phyloP scores from a whole-genome alignment of 352 stramenopile genomes.

The Phytophthora sp. region DNA sequence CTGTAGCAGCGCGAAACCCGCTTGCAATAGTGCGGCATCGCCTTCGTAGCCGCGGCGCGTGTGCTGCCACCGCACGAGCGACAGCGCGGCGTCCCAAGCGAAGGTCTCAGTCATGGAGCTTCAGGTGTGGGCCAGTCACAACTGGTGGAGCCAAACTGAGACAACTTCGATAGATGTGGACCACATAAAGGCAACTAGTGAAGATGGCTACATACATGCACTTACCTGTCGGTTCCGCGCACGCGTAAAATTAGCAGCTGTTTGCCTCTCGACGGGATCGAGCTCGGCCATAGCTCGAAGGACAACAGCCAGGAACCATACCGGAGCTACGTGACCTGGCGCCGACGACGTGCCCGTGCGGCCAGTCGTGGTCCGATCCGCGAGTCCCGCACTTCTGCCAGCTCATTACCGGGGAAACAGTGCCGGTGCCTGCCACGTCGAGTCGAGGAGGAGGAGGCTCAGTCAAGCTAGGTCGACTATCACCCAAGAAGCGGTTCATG shows the following conservation, averaged over 20 bases:
- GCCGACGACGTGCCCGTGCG: conserved; percentile 55
- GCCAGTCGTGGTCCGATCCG: conserved; percentile 69
- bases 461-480: not conserved
- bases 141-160: conserved; percentile 6
- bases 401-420: conserved; percentile 45
- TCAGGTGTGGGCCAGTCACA: conserved; percentile 23
- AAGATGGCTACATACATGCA: conserved; percentile 18
- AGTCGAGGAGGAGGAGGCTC: conserved; percentile 14
- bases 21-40: conserved; percentile 49
- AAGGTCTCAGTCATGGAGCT: conserved; percentile 26
- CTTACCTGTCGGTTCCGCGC: no score
- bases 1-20: conserved; percentile 44
- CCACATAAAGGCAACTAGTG: conserved; percentile 22
- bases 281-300: not conserved
- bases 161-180: conserved; percentile 2
- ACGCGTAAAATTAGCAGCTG: conserved; percentile 19
- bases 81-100: conserved; percentile 53
- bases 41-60: conserved; percentile 60
- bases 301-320: conserved; percentile 17
- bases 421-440: conserved; percentile 7
- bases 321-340: conserved; percentile 7
- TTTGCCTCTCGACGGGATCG: not conserved
- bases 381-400: conserved; percentile 73
- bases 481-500: conserved; percentile 10
- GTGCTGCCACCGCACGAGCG: conserved; percentile 73